These are phyloP conservation scores for Colletotrichum filicis DNA, from an alignment of 2,329 filamentous ascomycete species.

Conservation along the genomic window DNA sequence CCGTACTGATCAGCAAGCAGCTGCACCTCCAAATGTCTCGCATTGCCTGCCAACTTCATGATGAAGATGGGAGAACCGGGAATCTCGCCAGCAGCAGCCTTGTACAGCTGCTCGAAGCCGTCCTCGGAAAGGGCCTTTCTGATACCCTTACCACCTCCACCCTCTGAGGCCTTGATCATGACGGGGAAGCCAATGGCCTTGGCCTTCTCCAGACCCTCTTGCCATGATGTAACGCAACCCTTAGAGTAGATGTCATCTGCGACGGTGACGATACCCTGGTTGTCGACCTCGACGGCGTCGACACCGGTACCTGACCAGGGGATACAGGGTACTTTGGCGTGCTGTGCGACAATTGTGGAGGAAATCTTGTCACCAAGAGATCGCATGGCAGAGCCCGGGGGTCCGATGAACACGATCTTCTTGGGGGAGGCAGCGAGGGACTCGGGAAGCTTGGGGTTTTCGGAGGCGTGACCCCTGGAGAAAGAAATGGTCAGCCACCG, in stretches of 20 bases:
- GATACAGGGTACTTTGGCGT: constrained; percentile 95
- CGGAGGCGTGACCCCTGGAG: constrained; percentile 91
- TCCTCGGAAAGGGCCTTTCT: constrained; percentile 91
- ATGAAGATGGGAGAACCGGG: constrained; percentile 99
- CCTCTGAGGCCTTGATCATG: constrained; percentile 99
- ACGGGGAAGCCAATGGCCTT: constrained; percentile 96
- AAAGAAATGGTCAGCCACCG: constrained; percentile 23
- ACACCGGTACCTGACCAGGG: constrained; percentile 99
- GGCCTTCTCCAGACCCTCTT: constrained; percentile 90
- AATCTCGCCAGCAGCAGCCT: constrained; percentile 96
- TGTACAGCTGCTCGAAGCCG: constrained; percentile 88
- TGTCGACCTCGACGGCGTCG: constrained; percentile 80
- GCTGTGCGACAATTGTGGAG: constrained; percentile 98
- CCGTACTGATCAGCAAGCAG: constrained; percentile 98
- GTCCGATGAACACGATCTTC: constrained; percentile 99
- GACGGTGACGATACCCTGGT: constrained; percentile 91
- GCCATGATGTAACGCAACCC: constrained; percentile 88
- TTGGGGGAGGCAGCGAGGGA: constrained; percentile 95
- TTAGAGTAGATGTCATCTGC: constrained; percentile 85
- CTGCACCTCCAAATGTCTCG: constrained; percentile 96
- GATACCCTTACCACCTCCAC: constrained; percentile 99
- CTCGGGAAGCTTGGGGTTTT: constrained; percentile 98
- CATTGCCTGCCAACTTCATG: constrained; percentile 98
- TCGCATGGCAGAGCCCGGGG: constrained; percentile 97
- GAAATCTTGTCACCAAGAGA: constrained; percentile 99